Conservation (phyloP, 306 rosid genomes). For the Purshia tridentata region DNA sequence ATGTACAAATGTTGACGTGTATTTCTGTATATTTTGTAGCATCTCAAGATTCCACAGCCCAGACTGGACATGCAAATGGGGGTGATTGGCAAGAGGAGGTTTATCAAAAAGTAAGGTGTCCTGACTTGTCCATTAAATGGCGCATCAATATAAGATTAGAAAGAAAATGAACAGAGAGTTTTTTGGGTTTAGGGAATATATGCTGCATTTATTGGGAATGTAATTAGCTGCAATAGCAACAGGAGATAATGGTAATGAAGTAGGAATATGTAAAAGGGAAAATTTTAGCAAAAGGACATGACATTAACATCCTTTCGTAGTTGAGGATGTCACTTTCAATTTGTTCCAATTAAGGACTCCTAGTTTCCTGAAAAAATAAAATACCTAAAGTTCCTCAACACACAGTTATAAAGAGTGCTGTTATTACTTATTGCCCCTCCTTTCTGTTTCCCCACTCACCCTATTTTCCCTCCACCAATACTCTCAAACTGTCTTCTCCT, state of each 20-base stretch:
- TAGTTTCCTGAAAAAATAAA: too few species aligned
- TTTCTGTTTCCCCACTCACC: not conserved
- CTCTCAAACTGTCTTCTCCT: not conserved
- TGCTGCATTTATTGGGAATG: not conserved
- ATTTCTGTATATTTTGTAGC: conserved; percentile 41
- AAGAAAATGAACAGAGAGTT: too few species aligned
- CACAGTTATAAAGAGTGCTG: too few species aligned
- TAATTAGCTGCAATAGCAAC: not conserved
- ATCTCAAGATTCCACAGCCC: conserved; percentile 75
- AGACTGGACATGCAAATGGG: conserved; percentile 65
- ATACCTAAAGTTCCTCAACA: too few species aligned
- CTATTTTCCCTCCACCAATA: not conserved
- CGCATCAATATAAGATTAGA: too few species aligned
- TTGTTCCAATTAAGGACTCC: too few species aligned
- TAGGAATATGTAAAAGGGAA: not conserved
- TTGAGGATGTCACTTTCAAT: too few species aligned
- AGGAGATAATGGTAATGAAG: not conserved
- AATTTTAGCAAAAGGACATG: too few species aligned
- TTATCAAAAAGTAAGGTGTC: conserved; percentile 67
- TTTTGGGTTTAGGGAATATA: not conserved
- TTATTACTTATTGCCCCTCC: too few species aligned
- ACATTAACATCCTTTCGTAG: too few species aligned
- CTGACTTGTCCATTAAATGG: not conserved
- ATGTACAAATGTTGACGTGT: conserved; percentile 10
- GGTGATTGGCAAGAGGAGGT: conserved; percentile 81